Conservation (phyloP, 2,329 filamentous ascomycete species). For the Madurella mycetomatis region DNA sequence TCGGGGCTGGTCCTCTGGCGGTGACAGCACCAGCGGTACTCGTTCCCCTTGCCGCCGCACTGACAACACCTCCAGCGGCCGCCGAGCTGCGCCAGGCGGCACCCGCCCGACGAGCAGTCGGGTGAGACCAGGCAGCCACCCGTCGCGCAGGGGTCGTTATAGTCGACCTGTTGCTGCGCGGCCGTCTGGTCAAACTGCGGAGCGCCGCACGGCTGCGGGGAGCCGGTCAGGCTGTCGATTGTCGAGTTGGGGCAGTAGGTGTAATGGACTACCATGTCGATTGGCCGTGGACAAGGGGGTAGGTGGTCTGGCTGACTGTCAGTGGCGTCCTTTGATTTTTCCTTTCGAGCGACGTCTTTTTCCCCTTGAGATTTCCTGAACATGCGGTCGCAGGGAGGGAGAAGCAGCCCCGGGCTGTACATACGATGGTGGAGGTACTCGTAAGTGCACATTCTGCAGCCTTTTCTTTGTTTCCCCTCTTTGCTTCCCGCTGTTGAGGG, state of each 20-base stretch:
- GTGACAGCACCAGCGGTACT: slow-evolving; percentile 42
- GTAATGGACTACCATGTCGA: slow-evolving; percentile 42
- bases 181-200: slow-evolving; percentile 16
- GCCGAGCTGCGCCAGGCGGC: slow-evolving; percentile 45
- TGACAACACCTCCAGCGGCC: slow-evolving; percentile 48
- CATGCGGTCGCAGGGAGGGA: background rate
- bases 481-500: background rate
- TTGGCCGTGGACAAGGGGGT: slow-evolving; percentile 38
- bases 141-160: slow-evolving; percentile 39
- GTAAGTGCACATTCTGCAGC: slow-evolving; percentile 44
- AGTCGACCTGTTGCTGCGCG: slow-evolving; percentile 28
- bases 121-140: slow-evolving; percentile 43
- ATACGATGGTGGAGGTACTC: slow-evolving; percentile 45
- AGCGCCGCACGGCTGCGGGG: slow-evolving; percentile 23
- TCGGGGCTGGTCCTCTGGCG: slow-evolving; percentile 44
- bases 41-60: slow-evolving; percentile 44
- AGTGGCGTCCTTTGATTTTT: background rate
- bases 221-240: slow-evolving; percentile 27
- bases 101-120: slow-evolving; percentile 45
- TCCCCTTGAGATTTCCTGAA: background rate
- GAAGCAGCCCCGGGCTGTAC: background rate
- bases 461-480: slow-evolving; percentile 1
- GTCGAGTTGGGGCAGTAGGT: slow-evolving; percentile 39
- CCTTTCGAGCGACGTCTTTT: background rate
- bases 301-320: slow-evolving; percentile 35